These are phyloP conservation scores for Aspergillus sp. DNA, from an alignment of 2,329 filamentous ascomycete genomes.

Conservation along the genomic window DNA sequence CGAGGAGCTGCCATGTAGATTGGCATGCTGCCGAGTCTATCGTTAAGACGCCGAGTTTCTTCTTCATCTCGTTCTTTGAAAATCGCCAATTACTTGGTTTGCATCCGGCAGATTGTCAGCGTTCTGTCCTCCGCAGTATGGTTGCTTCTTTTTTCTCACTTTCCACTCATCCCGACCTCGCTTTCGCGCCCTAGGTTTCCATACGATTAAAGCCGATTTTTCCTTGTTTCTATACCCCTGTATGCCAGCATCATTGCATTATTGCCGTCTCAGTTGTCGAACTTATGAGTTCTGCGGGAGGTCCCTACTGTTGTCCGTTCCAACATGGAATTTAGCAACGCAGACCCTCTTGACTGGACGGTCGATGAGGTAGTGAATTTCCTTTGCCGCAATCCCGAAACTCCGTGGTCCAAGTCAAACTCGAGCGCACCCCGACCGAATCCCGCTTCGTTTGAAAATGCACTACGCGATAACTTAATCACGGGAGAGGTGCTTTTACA, in stretches of 20 bases:
- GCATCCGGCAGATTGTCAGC: neutral
- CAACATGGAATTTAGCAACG: slow-evolving; percentile 29
- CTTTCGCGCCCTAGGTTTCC: neutral
- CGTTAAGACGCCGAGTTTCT: neutral
- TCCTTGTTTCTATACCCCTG: neutral
- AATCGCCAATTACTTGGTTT: neutral
- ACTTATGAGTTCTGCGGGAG: neutral
- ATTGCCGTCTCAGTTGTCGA: neutral
- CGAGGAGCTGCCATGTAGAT: neutral
- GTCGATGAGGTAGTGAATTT: slow-evolving; percentile 65
- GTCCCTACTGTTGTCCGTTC: neutral
- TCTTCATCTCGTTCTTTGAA: neutral
- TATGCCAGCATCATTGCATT: neutral
- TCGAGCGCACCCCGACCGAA: slow-evolving; percentile 50
- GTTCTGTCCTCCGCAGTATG: neutral
- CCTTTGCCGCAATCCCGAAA: slow-evolving; percentile 58
- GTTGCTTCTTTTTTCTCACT: neutral
- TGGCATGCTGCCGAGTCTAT: neutral
- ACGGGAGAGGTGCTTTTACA: slow-evolving; percentile 66
- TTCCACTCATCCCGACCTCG: neutral
- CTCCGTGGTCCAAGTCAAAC: slow-evolving; percentile 40
- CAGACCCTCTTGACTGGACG: slow-evolving; percentile 75
- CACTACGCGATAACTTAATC: slow-evolving; percentile 62
- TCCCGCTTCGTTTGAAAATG: slow-evolving; percentile 51
- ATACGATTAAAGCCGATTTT: neutral